These are phyloP conservation scores for Ceratocystis cubensis DNA, from an alignment of 2,329 filamentous ascomycete species.

Conservation along the genomic window DNA sequence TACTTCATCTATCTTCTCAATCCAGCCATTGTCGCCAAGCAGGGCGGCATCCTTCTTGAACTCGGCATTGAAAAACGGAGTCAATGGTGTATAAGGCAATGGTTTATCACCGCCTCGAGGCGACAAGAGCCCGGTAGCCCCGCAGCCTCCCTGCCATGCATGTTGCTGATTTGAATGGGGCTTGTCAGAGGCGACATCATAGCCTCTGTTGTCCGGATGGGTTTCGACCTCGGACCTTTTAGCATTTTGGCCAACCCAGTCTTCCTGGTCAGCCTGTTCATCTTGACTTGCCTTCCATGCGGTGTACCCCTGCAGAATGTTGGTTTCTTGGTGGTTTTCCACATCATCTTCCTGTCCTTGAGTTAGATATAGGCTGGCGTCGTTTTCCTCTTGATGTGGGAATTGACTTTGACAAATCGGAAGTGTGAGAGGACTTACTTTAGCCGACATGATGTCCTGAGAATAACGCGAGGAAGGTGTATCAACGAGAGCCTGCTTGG, in stretches of 20 bases:
- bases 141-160: background rate
- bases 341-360: background rate
- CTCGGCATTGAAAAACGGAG: slow-evolving; percentile 32
- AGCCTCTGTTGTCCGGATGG: background rate
- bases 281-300: slow-evolving; percentile 13
- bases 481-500: background rate
- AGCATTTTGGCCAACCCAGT: background rate
- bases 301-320: slow-evolving; percentile 15
- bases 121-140: background rate
- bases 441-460: slow-evolving; percentile 23
- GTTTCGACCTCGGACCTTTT: background rate
- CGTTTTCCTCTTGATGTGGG: background rate
- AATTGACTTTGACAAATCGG: background rate
- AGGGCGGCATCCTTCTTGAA: slow-evolving; percentile 38
- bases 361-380: background rate
- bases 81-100: slow-evolving; percentile 32
- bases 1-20: slow-evolving; percentile 33
- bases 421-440: slow-evolving; percentile 25
- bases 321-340: background rate
- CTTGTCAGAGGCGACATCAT: background rate
- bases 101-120: background rate
- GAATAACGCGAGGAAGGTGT: slow-evolving; percentile 27
- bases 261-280: background rate
- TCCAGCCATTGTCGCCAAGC: slow-evolving; percentile 45
- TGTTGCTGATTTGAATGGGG: background rate